Evolutionary conservation across 352 stramenopile species (phyloP).

Genomic region (Phytopythium montanum): DNA sequence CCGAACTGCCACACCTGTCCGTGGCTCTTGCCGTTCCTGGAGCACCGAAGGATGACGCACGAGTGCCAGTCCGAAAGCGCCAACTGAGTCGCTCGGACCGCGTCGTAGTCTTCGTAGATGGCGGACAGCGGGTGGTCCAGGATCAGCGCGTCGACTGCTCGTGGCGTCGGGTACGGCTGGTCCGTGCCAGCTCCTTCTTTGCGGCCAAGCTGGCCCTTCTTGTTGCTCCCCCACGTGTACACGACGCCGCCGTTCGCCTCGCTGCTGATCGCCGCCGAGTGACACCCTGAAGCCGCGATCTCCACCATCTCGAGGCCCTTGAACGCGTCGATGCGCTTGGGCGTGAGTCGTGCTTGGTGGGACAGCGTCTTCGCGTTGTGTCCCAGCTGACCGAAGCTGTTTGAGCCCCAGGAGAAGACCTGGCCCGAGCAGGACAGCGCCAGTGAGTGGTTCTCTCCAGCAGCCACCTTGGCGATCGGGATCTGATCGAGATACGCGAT

Average conservation of each 20-base stretch:
- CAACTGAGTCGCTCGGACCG: conserved; percentile 35
- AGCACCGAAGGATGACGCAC: conserved; percentile 59
- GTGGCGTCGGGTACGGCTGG: conserved; percentile 50
- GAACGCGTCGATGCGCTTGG: conserved; percentile 74
- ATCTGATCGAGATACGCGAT: conserved; percentile 44
- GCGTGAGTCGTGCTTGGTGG: conserved; percentile 50
- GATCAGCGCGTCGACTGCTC: conserved; percentile 55
- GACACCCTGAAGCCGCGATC: conserved; percentile 67
- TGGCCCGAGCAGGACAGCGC: conserved; percentile 61
- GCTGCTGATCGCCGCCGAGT: conserved; percentile 63
- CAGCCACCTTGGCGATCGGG: conserved; percentile 60
- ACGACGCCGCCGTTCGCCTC: conserved; percentile 33
- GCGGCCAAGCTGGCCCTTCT: conserved; percentile 69
- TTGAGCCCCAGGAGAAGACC: conserved; percentile 82
- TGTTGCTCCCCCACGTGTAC: conserved; percentile 83
- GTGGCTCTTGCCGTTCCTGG: conserved; percentile 43
- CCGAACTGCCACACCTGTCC: conserved; percentile 82
- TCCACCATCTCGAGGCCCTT: conserved; percentile 43
- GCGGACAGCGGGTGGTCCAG: conserved; percentile 48
- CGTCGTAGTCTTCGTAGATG: conserved; percentile 56
- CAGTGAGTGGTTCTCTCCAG: conserved; percentile 80
- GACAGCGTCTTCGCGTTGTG: conserved; percentile 56
- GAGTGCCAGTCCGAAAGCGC: conserved; percentile 76
- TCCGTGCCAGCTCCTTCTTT: conserved; percentile 74
- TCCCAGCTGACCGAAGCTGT: conserved; percentile 76